Evolutionary conservation across 2,329 filamentous ascomycete species (phyloP), one percentile per base, ranked within the genome.

Genomic region (Aspergillus sp.): DNA sequence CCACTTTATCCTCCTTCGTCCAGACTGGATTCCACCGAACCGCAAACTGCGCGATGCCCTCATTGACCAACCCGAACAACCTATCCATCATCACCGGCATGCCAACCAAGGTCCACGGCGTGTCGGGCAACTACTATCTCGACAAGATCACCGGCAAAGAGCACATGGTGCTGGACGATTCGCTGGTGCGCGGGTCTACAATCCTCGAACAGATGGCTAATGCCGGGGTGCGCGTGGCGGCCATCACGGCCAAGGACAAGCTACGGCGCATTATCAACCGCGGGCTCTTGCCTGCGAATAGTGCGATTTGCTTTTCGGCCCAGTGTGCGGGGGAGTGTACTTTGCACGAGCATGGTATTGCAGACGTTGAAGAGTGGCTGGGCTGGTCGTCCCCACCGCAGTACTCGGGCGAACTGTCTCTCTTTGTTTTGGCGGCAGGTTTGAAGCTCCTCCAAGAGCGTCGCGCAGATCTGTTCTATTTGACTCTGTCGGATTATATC

Each of bases 61-160:
- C 75, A 1, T 71, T 77, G 52, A 77, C 75, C 10, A 77, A 77
- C 50, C 71, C 75, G 3, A 77, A 77, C 63, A 77, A 77, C 49
- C 65, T 75, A 3, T 75, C 71, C 47, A 77, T 77, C 50, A 75
- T 77, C 58, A 76, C 74, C 1, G 74, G 75, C 4, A 65, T 63
- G 9, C 72, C 74, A 2, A 66, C 74, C 1, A 53, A 65, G 3
- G 61, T 69, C 7, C 75, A 78, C 45, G 75, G 75, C 20, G 74
- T 77, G 44, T 64, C 72, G 2, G 74, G 74, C 0, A 77, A 78
- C 55, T 78, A 70, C 60, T 78, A 71, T 54, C 65, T 77, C 4
- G 75, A 78, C 58, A 60, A 59, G 10, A 55, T 62, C 16, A 75
- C 72, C 2, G 68, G 69, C 13, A 58, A 74, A 52, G 72, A 75